A percentile compares a stretch with the other conserved stretches of the same genome.
These are phyloP conservation scores for Bruguiera sexangula DNA, from an alignment of 345 rosid genomes.

Conservation along the genomic window DNA sequence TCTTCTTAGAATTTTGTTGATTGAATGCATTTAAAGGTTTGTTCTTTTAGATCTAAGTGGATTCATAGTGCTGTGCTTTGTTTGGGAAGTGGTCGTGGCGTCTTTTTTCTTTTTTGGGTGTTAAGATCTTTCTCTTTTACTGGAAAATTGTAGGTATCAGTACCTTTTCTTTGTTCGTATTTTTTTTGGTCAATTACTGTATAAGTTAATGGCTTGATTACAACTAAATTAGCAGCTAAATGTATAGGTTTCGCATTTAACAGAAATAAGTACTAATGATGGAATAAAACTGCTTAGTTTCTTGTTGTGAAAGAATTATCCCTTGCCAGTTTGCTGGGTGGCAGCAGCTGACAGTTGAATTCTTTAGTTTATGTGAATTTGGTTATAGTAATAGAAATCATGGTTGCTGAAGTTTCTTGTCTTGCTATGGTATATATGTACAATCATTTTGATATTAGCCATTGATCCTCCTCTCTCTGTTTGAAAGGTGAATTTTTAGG, in stretches of 20 bases:
- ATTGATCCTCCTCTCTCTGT: neutral
- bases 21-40: conserved; percentile 3
- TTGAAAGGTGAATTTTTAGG: neutral
- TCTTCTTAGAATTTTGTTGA: neutral
- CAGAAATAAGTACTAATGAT: neutral
- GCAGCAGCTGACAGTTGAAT: neutral
- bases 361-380: neutral
- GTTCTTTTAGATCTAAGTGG: conserved; percentile 36
- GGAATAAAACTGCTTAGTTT: too few species aligned
- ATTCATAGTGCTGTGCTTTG: conserved; percentile 3
- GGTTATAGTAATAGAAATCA: neutral
- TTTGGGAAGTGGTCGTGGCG: conserved; percentile 6
- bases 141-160: neutral
- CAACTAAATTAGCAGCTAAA: neutral
- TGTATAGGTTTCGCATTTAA: neutral
- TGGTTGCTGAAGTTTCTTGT: too few species aligned
- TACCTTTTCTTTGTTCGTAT: neutral
- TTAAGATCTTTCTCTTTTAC: neutral
- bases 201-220: conserved; percentile 3
- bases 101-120: neutral
- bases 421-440: neutral
- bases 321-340: neutral
- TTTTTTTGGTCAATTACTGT: neutral
- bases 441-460: neutral
- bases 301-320: too few species aligned